A percentile compares a stretch with the other conserved stretches of the same genome.
Evolutionary conservation across 768 basidiomycete species (phyloP).

Genomic region (Pholiota microspora): DNA sequence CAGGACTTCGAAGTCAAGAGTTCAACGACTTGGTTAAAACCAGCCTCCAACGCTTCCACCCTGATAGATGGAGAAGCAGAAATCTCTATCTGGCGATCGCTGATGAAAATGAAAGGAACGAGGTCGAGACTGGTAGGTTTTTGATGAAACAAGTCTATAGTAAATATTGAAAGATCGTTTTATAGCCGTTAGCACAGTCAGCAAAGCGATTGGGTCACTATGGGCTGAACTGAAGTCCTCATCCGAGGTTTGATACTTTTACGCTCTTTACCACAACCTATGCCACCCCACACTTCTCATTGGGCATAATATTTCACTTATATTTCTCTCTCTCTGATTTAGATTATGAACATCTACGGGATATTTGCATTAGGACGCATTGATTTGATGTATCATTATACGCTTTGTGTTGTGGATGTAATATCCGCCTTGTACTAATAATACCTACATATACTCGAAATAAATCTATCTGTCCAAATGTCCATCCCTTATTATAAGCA

Average conservation of each 20-base stretch:
- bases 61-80: constrained; percentile 75
- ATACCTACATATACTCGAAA: neutral
- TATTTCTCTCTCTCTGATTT: neutral
- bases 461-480: neutral
- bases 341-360: neutral
- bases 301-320: too few relatives aligned
- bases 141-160: neutral
- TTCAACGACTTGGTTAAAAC: constrained; percentile 67
- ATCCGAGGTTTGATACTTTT: neutral
- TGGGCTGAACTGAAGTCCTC: constrained; percentile 13
- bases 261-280: neutral
- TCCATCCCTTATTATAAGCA: too few relatives aligned
- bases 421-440: neutral
- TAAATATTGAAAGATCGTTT: neutral
- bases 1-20: constrained; percentile 55
- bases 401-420: neutral
- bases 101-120: constrained; percentile 56
- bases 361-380: neutral
- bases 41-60: constrained; percentile 74
- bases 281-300: neutral
- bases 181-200: constrained; percentile 16
- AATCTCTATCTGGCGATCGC: constrained; percentile 55
- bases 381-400: neutral
- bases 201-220: constrained; percentile 19
- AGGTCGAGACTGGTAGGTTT: constrained; percentile 60